These are phyloP conservation scores for Nicotiana otophora DNA, from an alignment of 257 asterid genomes.

Conservation along the genomic window DNA sequence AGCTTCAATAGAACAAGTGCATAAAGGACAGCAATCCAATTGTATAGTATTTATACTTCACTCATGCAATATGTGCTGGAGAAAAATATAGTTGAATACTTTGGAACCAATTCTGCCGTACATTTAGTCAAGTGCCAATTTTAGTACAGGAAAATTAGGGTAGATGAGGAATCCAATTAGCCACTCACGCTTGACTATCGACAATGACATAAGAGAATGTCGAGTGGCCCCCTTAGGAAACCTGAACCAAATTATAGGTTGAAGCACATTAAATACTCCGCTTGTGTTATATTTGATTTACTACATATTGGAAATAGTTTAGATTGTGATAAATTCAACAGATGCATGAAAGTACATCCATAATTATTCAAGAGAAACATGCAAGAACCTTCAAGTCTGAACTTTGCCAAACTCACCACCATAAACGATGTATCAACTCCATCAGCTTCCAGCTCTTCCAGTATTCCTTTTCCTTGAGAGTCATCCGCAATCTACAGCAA, in stretches of 20 bases:
- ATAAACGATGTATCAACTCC: conserved; percentile 78
- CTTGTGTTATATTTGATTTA: background rate
- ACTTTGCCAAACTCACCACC: conserved; percentile 39
- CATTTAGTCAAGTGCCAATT: background rate
- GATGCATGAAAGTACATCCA: background rate
- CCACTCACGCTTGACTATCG: conserved; percentile 76
- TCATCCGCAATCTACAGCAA: conserved; percentile 76
- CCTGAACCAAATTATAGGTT: conserved; percentile 33
- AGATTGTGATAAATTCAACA: background rate
- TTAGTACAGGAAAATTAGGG: background rate
- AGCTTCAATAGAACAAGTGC: background rate
- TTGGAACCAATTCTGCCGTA: background rate
- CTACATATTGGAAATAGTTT: background rate
- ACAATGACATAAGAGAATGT: conserved; percentile 90
- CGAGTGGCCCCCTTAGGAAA: conserved; percentile 85
- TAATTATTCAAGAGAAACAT: background rate
- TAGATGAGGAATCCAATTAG: background rate
- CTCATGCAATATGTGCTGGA: background rate
- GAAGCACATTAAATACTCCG: background rate
- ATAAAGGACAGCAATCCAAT: background rate
- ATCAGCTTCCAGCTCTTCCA: conserved; percentile 80
- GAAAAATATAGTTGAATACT: background rate
- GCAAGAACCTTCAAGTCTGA: background rate
- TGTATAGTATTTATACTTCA: background rate
- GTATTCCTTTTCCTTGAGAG: conserved; percentile 77